Conservation (phyloP, 805 yeast species). For the Ogataea angusta region DNA sequence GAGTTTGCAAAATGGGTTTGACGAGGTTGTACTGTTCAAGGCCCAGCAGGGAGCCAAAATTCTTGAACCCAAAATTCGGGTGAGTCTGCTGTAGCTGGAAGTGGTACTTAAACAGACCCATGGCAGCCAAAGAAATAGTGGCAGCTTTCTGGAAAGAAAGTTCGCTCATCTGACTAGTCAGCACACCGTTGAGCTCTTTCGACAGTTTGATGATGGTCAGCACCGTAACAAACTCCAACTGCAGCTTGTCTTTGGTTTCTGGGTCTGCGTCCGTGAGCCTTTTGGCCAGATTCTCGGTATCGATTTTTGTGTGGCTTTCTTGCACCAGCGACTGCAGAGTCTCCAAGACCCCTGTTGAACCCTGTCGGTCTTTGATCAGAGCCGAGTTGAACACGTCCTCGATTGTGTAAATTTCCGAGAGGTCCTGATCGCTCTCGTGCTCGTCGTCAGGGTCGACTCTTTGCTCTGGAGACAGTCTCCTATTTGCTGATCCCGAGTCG, state of each 20-base stretch:
- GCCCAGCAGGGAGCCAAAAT: conserved; percentile 23
- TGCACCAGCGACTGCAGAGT: conserved; percentile 10
- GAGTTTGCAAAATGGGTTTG: conserved; percentile 14
- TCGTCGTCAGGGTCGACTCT: conserved; percentile 1
- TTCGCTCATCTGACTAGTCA: conserved; percentile 10
- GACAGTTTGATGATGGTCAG: conserved; percentile 21
- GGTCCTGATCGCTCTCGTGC: background rate
- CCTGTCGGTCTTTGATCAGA: conserved; percentile 8
- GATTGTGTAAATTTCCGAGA: conserved; percentile 3
- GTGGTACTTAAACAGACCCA: conserved; percentile 25
- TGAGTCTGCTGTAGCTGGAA: conserved; percentile 26
- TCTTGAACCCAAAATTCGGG: conserved; percentile 26
- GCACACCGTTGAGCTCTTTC: conserved; percentile 14
- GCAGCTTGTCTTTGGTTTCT: conserved; percentile 9
- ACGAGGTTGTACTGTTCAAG: conserved; percentile 7
- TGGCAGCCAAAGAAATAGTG: conserved; percentile 14
- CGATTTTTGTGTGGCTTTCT: conserved; percentile 2
- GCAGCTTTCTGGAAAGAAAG: conserved; percentile 15
- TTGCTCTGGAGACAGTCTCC: background rate
- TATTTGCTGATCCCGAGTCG: conserved; percentile 10
- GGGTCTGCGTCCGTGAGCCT: conserved; percentile 5
- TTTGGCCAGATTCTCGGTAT: conserved; percentile 3
- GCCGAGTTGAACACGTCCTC: conserved; percentile 10
- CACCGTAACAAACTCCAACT: conserved; percentile 28
- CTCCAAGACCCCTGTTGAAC: conserved; percentile 4